These are phyloP conservation scores for Truncatella angustata DNA, from an alignment of 2,329 filamentous ascomycete species.

Conservation along the genomic window DNA sequence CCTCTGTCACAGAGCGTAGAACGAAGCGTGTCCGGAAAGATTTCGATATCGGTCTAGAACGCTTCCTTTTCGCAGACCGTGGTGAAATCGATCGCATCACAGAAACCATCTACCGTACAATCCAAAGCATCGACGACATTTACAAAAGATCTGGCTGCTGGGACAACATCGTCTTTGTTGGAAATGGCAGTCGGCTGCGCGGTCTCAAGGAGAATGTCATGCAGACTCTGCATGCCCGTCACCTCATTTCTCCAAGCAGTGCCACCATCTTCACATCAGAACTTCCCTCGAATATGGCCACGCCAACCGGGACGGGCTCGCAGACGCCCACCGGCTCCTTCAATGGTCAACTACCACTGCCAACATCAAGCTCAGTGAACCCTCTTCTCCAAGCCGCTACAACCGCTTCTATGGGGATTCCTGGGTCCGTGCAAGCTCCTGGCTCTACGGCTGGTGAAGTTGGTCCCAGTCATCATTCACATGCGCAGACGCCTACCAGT, in stretches of 20 bases:
- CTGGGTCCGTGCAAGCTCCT: slow-evolving; percentile 40
- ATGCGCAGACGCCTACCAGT: slow-evolving; percentile 73
- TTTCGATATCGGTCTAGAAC: slow-evolving; percentile 74
- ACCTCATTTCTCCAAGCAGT: slow-evolving; percentile 86
- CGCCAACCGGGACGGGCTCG: slow-evolving; percentile 83
- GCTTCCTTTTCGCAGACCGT: slow-evolving; percentile 68
- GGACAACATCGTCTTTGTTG: slow-evolving; percentile 89
- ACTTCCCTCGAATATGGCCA: slow-evolving; percentile 89
- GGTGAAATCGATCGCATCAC: slow-evolving; percentile 80
- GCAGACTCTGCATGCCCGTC: slow-evolving; percentile 74
- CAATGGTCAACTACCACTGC: slow-evolving; percentile 27
- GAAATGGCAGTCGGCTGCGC: slow-evolving; percentile 71
- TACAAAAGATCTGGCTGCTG: slow-evolving; percentile 83
- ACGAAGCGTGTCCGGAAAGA: slow-evolving; percentile 62
- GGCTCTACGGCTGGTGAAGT: slow-evolving; percentile 41
- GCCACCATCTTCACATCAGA: slow-evolving; percentile 97
- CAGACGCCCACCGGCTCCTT: slow-evolving; percentile 77
- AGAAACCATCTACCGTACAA: slow-evolving; percentile 76
- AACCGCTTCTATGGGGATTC: slow-evolving; percentile 56
- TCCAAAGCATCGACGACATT: slow-evolving; percentile 80
- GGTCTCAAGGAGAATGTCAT: slow-evolving; percentile 90
- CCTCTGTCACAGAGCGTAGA: slow-evolving; percentile 35
- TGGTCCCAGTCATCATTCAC: slow-evolving; percentile 44
- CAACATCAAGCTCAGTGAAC: slow-evolving; percentile 61
- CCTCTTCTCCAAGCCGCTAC: slow-evolving; percentile 90